Percentiles rank a stretch among this genome's conserved stretches.
phyloP scores from a whole-genome alignment of 2,329 filamentous ascomycete species.

The Fusarium nematophilum region DNA sequence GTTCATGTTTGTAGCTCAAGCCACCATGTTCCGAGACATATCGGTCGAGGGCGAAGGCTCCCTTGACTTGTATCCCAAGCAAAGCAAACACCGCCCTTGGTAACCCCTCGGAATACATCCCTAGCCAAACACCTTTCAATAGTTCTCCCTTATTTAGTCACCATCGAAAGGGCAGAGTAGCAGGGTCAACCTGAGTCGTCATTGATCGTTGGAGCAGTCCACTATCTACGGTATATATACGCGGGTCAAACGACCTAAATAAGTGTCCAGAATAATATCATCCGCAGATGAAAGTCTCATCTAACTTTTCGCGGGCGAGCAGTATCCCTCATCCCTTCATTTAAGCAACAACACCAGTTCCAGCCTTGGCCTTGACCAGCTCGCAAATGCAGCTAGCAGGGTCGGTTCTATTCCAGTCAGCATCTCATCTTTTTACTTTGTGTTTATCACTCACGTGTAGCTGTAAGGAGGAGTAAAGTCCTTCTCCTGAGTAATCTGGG shows the following conservation, averaged over 20 bases:
- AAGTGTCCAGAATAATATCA: slow-evolving; percentile 15
- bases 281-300: neutral
- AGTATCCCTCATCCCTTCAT: neutral
- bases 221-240: slow-evolving; percentile 10
- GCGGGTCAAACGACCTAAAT: slow-evolving; percentile 1
- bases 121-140: too few relatives aligned
- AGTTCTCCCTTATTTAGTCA: too few relatives aligned
- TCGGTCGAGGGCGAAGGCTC: too few relatives aligned
- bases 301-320: too few relatives aligned
- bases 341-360: slow-evolving; percentile 36
- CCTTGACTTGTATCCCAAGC: too few relatives aligned
- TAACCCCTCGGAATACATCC: too few relatives aligned
- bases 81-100: too few relatives aligned
- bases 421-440: neutral
- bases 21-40: too few relatives aligned
- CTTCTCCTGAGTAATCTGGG: slow-evolving; percentile 49
- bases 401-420: slow-evolving; percentile 10
- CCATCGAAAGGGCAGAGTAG: too few relatives aligned
- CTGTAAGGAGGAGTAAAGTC: slow-evolving; percentile 50
- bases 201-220: slow-evolving; percentile 5
- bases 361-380: slow-evolving; percentile 40
- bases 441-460: slow-evolving; percentile 47
- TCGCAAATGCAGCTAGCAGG: slow-evolving; percentile 38
- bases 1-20: too few relatives aligned
- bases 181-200: slow-evolving; percentile 14